Percentiles rank a stretch among this genome's conserved stretches.
phyloP scores from a whole-genome alignment of 2,329 filamentous ascomycete genomes.

The Corniculantispora saksenae region DNA sequence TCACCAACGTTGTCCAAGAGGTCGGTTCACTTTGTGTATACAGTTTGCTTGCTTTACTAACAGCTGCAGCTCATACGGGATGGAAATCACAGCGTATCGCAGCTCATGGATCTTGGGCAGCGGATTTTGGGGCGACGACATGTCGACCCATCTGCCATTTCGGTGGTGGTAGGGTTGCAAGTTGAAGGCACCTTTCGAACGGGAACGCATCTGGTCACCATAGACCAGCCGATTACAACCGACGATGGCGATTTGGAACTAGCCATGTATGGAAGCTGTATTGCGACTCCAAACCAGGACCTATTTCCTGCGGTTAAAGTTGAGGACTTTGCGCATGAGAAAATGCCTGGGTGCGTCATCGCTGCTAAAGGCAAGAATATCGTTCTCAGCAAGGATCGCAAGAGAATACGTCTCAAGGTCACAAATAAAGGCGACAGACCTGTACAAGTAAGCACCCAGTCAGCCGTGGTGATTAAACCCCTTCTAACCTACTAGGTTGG shows the following conservation, averaged over 20 bases:
- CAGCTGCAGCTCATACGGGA: constrained; percentile 73
- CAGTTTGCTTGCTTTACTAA: neutral
- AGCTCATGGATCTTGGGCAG: constrained; percentile 88
- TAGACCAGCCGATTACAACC: constrained; percentile 85
- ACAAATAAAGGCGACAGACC: constrained; percentile 87
- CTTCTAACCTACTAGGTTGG: constrained; percentile 43
- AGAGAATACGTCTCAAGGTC: constrained; percentile 72
- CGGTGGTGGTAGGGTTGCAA: constrained; percentile 80
- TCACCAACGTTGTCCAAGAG: constrained; percentile 13
- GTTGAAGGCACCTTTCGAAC: constrained; percentile 91
- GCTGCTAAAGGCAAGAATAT: constrained; percentile 65
- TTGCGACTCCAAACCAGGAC: constrained; percentile 71
- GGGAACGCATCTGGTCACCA: constrained; percentile 91
- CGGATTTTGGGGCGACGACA: constrained; percentile 93
- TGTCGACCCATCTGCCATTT: constrained; percentile 79
- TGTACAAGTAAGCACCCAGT: constrained; percentile 65
- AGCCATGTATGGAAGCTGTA: constrained; percentile 87
- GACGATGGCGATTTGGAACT: constrained; percentile 85
- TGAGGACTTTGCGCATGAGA: constrained; percentile 64
- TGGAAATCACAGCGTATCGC: constrained; percentile 87
- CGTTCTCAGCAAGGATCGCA: constrained; percentile 70
- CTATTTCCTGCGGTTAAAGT: constrained; percentile 67
- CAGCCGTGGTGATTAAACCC: too few relatives aligned
- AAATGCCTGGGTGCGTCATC: constrained; percentile 78
- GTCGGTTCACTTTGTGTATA: neutral